These are phyloP conservation scores for Mucor mucedo DNA, from an alignment of 371 early-diverging fungal species.

Conservation along the genomic window DNA sequence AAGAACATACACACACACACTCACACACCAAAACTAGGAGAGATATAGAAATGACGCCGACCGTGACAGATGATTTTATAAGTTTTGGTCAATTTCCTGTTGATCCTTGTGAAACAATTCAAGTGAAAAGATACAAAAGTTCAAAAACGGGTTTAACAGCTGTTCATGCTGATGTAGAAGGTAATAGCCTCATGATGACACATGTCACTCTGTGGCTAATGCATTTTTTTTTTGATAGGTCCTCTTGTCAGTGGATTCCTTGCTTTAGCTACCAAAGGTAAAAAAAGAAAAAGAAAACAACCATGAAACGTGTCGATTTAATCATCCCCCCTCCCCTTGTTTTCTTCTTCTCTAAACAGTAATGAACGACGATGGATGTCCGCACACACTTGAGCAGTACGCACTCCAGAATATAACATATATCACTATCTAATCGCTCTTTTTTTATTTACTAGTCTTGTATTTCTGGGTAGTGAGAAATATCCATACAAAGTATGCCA, in stretches of 20 bases:
- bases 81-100: constrained; percentile 20
- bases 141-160: constrained; percentile 52
- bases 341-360: constrained; percentile 26
- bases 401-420: background rate
- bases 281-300: background rate
- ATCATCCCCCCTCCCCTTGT: background rate
- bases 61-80: constrained; percentile 23
- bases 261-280: constrained; percentile 60
- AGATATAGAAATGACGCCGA: constrained; percentile 17
- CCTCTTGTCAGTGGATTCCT: constrained; percentile 61
- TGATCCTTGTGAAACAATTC: constrained; percentile 31
- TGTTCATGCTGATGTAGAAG: constrained; percentile 56
- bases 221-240: constrained; percentile 21
- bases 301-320: background rate
- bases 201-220: background rate
- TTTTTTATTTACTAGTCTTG: constrained; percentile 30
- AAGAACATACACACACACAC: no score
- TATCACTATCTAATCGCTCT: background rate
- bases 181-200: constrained; percentile 22
- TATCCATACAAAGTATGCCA: constrained; percentile 55
- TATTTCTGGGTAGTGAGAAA: constrained; percentile 59
- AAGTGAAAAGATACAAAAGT: constrained; percentile 52
- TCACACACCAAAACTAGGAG: background rate
- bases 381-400: constrained; percentile 65
- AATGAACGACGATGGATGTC: constrained; percentile 57